Base-by-base conservation (phyloP, 2,329 filamentous ascomycete genomes). In the Cytospora paraplurivora region DNA sequence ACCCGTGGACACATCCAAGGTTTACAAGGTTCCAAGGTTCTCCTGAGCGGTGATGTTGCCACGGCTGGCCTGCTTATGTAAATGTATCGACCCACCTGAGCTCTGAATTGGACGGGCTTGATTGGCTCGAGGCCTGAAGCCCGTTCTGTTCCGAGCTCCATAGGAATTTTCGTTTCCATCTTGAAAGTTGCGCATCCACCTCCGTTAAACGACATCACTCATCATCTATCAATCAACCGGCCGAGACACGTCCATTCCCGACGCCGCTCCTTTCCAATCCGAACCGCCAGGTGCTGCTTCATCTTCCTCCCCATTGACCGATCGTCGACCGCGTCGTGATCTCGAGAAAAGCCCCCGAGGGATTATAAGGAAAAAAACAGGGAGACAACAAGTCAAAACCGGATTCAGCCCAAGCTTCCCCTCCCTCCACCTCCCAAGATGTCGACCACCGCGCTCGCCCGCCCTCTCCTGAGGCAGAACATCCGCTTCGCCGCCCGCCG, bases 401-500 rank as follows among this genome's bases (percentile, higher is more conserved):
- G 38, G 35, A 32, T 3, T 27, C 35, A 41, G 32, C 17, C 47
- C 50, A 21, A 19, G 49, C 12, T 27, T 34, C 57, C 57, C 21
- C 37, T 4, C 33, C 33, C 47, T 17, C 41, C 8, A 34, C 44
- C 15, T 10, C 7, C 35, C 33, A 65, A 35, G 12, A 66, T 67
- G 65, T 67, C 65, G 33, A 54, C 56, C 62, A 49, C 63, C 41
- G 65, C 57, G 49, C 59, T 62, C 65, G 62, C 65, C 56, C 65
- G 65, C 53, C 65, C 65, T 34, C 62, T 67, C 55, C 56, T 67
- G 63, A 64, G 63, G 59, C 65, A 60, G 50, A 59, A 57, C 56
- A 49, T 53, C 62, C 56, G 44, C 56, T 62, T 77, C 70, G 74
- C 77, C 68, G 76, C 79, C 74, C 82, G 82, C 72, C 84, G 86